These are phyloP conservation scores for Hebeloma cylindrosporum DNA, from an alignment of 768 basidiomycete species.

Conservation along the genomic window DNA sequence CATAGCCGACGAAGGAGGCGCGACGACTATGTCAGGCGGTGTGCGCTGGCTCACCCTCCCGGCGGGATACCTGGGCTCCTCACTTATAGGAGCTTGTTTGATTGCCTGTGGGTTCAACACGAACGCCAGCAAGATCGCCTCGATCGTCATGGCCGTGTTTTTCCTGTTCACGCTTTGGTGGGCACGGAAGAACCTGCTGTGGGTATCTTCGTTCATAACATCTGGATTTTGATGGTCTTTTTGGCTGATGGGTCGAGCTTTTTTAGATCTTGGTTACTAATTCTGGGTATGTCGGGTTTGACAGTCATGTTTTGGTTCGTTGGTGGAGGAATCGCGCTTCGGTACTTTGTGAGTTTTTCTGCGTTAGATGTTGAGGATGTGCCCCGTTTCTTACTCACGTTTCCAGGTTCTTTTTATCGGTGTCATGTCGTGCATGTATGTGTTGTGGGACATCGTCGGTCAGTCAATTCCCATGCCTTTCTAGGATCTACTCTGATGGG, in stretches of 20 bases:
- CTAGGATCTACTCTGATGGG: neutral
- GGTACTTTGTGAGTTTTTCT: slow-evolving; percentile 69
- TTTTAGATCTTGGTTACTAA: slow-evolving; percentile 72
- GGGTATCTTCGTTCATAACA: slow-evolving; percentile 24
- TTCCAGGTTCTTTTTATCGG: slow-evolving; percentile 72
- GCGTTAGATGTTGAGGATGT: neutral
- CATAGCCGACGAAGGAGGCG: slow-evolving; percentile 84
- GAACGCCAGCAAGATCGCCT: slow-evolving; percentile 84
- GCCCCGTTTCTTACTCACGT: neutral
- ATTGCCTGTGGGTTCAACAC: slow-evolving; percentile 90
- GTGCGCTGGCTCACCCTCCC: slow-evolving; percentile 80
- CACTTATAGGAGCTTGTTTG: slow-evolving; percentile 81
- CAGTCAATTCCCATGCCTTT: slow-evolving; percentile 16
- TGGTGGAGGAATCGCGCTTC: slow-evolving; percentile 66
- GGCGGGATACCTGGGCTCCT: slow-evolving; percentile 80
- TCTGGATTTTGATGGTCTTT: neutral
- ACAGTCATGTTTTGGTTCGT: slow-evolving; percentile 87
- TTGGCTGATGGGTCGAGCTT: too few relatives aligned
- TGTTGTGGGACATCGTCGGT: slow-evolving; percentile 88
- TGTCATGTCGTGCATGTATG: slow-evolving; percentile 85
- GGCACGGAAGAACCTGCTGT: slow-evolving; percentile 77
- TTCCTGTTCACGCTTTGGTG: slow-evolving; percentile 90
- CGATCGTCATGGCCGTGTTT: slow-evolving; percentile 77
- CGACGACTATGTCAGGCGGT: slow-evolving; percentile 85
- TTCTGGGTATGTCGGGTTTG: slow-evolving; percentile 76